Evolutionary conservation across 2,329 filamentous ascomycete species (phyloP), one percentile per base, ranked within the genome.

Genomic region (Cladosporium sphaerospermum): DNA sequence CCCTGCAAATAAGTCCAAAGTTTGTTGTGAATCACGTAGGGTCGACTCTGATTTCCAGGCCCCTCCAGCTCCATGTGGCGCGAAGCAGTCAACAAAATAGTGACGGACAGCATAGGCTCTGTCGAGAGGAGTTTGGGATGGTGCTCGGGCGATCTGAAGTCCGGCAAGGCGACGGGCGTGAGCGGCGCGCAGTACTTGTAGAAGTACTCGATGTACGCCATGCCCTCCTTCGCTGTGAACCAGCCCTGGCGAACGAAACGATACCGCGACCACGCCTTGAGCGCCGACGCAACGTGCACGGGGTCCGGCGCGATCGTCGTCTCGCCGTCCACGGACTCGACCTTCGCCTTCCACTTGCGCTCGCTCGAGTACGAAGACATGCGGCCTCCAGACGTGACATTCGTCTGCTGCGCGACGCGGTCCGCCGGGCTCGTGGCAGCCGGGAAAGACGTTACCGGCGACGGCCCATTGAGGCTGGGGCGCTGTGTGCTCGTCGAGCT

Each of bases 171-270:
- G 55, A 97, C 95, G 0, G 93, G 93, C 3, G 92, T 97, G 65
- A 99, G 77, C 1, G 92, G 92, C 1, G 90, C 92, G 7, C 97
- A 79, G 62, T 90, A 89, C 61, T 86, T 83, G 72, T 96, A 97
- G 72, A 96, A 97, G 71, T 97, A 97, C 67, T 91, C 85, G 58
- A 99, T 88, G 65, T 97, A 97, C 41, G 86, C 84, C 69, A 97
- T 91, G 18, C 89, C 92, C 71, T 99, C 93, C 59, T 88, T 84
- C 0, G 92, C 88, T 0, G 90, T 95, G 68, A 99, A 93, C 92
- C 92, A 97, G 9, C 93, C 93, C 8, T 90, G 90, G 51, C 90
- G 84, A n/a, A 97, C 92, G 67, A 97, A 97, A 41, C 91, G 85
- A 68, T 96, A 91, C 58, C 89, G 79, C 2, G 85, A 83, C 93